Percentiles rank a stretch among this genome's conserved stretches.
Evolutionary conservation across 257 asterid genomes (phyloP).

Genomic region (Solanum infundibuliforme): DNA sequence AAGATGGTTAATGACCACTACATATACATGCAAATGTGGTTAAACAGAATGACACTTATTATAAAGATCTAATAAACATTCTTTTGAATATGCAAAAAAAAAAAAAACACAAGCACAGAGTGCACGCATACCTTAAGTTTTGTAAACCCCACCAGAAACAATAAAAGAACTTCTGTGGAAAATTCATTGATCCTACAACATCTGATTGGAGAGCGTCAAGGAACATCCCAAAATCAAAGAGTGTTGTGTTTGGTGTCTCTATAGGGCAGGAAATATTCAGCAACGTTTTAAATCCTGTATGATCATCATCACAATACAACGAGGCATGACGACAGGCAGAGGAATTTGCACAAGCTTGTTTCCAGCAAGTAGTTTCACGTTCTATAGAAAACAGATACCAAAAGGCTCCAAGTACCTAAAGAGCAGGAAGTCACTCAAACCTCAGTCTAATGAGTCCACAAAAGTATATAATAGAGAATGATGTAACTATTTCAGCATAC

Average conservation of each 20-base stretch:
- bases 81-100: neutral
- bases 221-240: slow-evolving; percentile 89
- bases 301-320: slow-evolving; percentile 37
- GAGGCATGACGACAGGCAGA: slow-evolving; percentile 45
- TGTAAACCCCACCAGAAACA: slow-evolving; percentile 99
- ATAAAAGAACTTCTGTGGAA: slow-evolving; percentile 82
- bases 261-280: slow-evolving; percentile 60
- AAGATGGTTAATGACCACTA: neutral
- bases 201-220: slow-evolving; percentile 91
- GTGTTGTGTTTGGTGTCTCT: slow-evolving; percentile 32
- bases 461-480: neutral
- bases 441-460: neutral
- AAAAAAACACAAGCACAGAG: neutral
- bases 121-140: slow-evolving; percentile 57
- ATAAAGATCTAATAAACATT: neutral
- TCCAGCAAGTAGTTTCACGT: slow-evolving; percentile 86
- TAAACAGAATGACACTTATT: neutral
- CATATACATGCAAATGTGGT: neutral
- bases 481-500: neutral
- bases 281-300: slow-evolving; percentile 15
- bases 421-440: neutral
- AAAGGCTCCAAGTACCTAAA: slow-evolving; percentile 83
- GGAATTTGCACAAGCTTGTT: slow-evolving; percentile 42
- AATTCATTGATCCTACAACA: slow-evolving; percentile 70
- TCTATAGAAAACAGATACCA: slow-evolving; percentile 91